These are phyloP conservation scores for Pseudonitzschia pungens DNA, from an alignment of 108 stramenopile species.

Conservation along the genomic window DNA sequence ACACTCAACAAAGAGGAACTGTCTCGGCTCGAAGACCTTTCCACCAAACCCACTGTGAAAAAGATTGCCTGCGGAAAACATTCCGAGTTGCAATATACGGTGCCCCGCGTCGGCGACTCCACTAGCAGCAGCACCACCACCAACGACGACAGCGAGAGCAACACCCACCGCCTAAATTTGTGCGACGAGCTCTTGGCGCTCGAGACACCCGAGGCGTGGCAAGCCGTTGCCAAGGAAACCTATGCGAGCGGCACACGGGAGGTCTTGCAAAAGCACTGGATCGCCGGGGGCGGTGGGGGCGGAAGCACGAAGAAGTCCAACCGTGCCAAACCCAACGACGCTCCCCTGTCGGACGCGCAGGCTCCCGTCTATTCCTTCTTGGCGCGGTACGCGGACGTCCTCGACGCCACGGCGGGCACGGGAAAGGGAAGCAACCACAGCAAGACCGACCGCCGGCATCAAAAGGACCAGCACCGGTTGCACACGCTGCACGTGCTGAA, in stretches of 20 bases:
- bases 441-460: conserved; percentile 28
- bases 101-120: background rate
- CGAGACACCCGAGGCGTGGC: conserved; percentile 10
- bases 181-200: background rate
- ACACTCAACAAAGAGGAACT: conserved; percentile 20
- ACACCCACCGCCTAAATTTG: background rate
- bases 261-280: conserved; percentile 32
- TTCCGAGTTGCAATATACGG: conserved; percentile 12
- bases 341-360: conserved; percentile 11
- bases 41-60: background rate
- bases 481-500: conserved; percentile 70
- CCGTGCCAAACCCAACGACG: background rate
- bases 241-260: conserved; percentile 14
- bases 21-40: background rate
- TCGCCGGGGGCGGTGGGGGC: background rate
- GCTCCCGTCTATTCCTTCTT: conserved; percentile 27
- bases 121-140: background rate
- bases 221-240: conserved; percentile 2
- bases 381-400: conserved; percentile 43
- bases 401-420: conserved; percentile 48
- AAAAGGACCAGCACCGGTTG: conserved; percentile 50
- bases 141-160: background rate
- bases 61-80: background rate
- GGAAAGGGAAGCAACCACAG: conserved; percentile 4
- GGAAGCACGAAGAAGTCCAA: background rate